Evolutionary conservation across 23 red algal genomes (phyloP), one percentile per base, ranked within the genome.

Genomic region (Chondrus crispus): DNA sequence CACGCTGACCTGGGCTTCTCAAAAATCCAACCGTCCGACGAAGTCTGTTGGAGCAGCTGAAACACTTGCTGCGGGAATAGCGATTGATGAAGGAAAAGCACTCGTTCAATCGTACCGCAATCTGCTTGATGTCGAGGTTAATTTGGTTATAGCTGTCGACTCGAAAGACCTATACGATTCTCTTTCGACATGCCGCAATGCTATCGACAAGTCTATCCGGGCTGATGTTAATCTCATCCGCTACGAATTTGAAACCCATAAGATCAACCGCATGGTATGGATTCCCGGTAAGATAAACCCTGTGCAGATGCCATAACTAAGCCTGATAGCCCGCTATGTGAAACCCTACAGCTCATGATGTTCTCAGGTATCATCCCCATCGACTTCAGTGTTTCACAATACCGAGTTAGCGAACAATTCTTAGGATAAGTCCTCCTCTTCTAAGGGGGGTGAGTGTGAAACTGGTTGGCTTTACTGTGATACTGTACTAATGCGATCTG

Each of bases 201-300:
- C 5, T 37, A 13, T 38, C 43, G 28, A 76, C 6, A 46, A 48
- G 71, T 37, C 71, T 8, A 76, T 76, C 6, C 33, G 39, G 44
- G 71, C 39, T 13, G 6, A 76, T 48, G 71, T 76, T 7, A 38
- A n/a, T 8, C 58, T 64, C 50, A 12, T 54, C n/a, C 83, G 83
- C 2, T 87, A 87, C 47, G 83, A 72, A 35, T 70, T 87, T 26
- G 83, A 87, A n/a, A 87, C 58, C 4, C 32, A 72, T 13, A 71
- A 68, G 33, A 43, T 87, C 35, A 35, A 38, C 57, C 40, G 10
- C 2, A 87, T 87, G 24, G 29, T 70, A 72, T 87, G 60, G 63
- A 45, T 87, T 49, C 83, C 60, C 16, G 83, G 83, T 14, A 47
- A 47, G 10, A 22, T 46, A 42, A 87, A 87, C 50, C 45, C 73